Percentiles rank a stretch among this genome's conserved stretches.
Evolutionary conservation across 1,139 yeast species (phyloP).

Genomic region (Blastobotrys serpentis): DNA sequence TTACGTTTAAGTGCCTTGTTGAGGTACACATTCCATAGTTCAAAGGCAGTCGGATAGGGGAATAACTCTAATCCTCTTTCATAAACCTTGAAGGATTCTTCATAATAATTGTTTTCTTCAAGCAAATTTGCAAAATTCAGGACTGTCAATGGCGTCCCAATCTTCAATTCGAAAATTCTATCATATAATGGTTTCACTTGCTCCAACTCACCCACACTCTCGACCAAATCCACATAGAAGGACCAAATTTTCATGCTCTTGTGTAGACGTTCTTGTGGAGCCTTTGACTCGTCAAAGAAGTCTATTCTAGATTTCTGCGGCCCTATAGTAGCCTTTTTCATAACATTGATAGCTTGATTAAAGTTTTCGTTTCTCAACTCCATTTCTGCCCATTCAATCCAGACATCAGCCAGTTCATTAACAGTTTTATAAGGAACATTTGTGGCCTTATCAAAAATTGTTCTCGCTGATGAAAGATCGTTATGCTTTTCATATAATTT

Average conservation of each 20-base stretch:
- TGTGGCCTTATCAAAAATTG: slow-evolving; percentile 62
- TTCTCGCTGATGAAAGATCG: slow-evolving; percentile 54
- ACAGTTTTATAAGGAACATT: slow-evolving; percentile 66
- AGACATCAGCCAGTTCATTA: slow-evolving; percentile 65
- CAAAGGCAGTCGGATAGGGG: slow-evolving; percentile 60
- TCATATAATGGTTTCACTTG: slow-evolving; percentile 55
- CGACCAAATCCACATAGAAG: slow-evolving; percentile 70
- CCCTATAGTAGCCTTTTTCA: slow-evolving; percentile 51
- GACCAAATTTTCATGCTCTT: slow-evolving; percentile 69
- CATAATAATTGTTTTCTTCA: slow-evolving; percentile 49
- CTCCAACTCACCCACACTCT: slow-evolving; percentile 52
- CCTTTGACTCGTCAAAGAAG: slow-evolving; percentile 45
- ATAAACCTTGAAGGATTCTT: slow-evolving; percentile 59
- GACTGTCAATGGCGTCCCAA: slow-evolving; percentile 68
- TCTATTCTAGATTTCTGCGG: slow-evolving; percentile 42
- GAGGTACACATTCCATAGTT: slow-evolving; percentile 72
- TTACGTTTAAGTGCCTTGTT: slow-evolving; percentile 48
- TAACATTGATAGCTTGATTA: slow-evolving; percentile 52
- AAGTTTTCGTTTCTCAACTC: slow-evolving; percentile 53
- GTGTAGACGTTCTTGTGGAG: slow-evolving; percentile 60
- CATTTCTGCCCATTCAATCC: slow-evolving; percentile 73
- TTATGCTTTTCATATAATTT: slow-evolving; percentile 60
- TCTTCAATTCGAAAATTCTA: slow-evolving; percentile 55
- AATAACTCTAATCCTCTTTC: slow-evolving; percentile 67
- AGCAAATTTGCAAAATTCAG: slow-evolving; percentile 66